Evolutionary conservation across 2,329 filamentous ascomycete genomes (phyloP).

Genomic region (Rhinocladiella mackenziei): DNA sequence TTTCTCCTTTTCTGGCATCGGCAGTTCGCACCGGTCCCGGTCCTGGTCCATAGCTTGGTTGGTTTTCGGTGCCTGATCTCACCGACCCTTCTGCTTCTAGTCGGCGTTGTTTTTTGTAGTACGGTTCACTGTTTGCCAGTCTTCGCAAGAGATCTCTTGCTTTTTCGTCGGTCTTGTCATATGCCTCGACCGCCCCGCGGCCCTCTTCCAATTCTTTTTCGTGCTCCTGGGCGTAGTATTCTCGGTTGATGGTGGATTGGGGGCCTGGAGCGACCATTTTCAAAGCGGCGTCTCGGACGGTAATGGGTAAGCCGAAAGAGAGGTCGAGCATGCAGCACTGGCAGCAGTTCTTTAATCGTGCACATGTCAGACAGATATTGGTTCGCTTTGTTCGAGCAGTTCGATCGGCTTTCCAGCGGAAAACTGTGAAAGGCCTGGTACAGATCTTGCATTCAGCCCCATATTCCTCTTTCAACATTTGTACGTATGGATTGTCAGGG

Average conservation of each 20-base stretch:
- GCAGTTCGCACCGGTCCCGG: slow-evolving; percentile 79
- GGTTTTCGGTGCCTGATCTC: slow-evolving; percentile 42
- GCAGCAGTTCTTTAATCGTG: slow-evolving; percentile 96
- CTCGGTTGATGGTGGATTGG: slow-evolving; percentile 85
- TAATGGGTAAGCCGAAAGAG: slow-evolving; percentile 90
- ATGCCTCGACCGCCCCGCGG: slow-evolving; percentile 76
- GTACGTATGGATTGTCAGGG: slow-evolving; percentile 93
- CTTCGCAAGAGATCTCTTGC: slow-evolving; percentile 80
- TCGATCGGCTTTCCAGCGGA: slow-evolving; percentile 89
- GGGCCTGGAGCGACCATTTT: slow-evolving; percentile 97
- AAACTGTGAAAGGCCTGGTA: slow-evolving; percentile 92
- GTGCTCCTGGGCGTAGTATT: slow-evolving; percentile 97
- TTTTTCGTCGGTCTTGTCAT: slow-evolving; percentile 96
- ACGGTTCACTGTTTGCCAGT: slow-evolving; percentile 87
- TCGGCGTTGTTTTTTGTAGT: slow-evolving; percentile 81
- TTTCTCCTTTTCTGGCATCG: slow-evolving; percentile 46
- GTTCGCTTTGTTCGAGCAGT: slow-evolving; percentile 89
- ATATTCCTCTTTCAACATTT: slow-evolving; percentile 97
- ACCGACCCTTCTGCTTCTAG: slow-evolving; percentile 58
- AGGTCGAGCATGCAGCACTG: slow-evolving; percentile 98
- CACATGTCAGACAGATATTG: slow-evolving; percentile 94
- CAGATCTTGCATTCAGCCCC: slow-evolving; percentile 85
- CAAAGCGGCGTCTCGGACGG: slow-evolving; percentile 88
- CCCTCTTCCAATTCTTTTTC: slow-evolving; percentile 94
- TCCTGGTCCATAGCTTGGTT: slow-evolving; percentile 57